A percentile compares a stretch with the other conserved stretches of the same genome.
These are phyloP conservation scores for Carex arenaria DNA, from an alignment of 202 grass and related monocot genomes.

Conservation along the genomic window DNA sequence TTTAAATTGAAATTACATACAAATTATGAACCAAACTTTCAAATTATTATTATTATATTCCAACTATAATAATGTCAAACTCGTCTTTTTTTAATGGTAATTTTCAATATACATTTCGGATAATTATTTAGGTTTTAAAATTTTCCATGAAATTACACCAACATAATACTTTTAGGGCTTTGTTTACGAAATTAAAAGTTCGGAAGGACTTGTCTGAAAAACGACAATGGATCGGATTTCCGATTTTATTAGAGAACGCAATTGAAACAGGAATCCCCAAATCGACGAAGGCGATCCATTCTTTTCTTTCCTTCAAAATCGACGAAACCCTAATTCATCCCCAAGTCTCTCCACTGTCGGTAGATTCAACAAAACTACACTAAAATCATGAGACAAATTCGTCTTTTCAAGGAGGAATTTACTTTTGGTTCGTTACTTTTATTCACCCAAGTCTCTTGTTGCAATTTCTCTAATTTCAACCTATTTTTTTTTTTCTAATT, in stretches of 20 bases:
- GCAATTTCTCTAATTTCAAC: background rate
- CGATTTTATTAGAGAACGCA: background rate
- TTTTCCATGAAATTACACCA: no score
- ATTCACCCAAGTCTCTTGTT: background rate
- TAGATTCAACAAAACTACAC: background rate
- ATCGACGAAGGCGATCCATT: background rate
- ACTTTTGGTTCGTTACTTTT: constrained; percentile 29
- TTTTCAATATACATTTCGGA: background rate
- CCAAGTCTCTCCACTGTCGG: background rate
- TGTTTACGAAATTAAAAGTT: background rate
- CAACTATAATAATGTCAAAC: no score
- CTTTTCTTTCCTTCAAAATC: background rate
- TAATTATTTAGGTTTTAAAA: background rate
- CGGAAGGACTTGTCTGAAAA: background rate
- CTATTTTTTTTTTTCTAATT: background rate
- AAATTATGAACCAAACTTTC: background rate
- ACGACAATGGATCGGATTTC: background rate
- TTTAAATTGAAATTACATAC: background rate
- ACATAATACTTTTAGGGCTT: background rate
- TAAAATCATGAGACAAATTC: constrained; percentile 17
- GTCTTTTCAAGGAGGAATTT: constrained; percentile 58
- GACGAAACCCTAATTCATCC: background rate
- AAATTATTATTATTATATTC: background rate
- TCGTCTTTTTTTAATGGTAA: no score
- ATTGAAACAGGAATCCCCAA: background rate